Conservation (phyloP, 2,329 filamentous ascomycete species). For the Venturia carpophila region DNA sequence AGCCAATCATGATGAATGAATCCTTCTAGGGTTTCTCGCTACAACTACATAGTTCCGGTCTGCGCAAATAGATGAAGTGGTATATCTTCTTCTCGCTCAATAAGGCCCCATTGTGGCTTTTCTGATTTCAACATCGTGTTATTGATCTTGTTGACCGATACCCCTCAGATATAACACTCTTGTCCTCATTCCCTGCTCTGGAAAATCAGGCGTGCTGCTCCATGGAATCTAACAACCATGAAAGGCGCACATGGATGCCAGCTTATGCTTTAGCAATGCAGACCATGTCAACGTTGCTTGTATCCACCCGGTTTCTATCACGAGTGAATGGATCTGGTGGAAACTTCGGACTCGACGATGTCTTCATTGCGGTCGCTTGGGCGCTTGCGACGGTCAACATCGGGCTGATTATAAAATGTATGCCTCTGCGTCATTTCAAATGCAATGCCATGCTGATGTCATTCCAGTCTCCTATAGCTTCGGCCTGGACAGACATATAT, state of each 20-base stretch:
- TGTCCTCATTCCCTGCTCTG: background rate
- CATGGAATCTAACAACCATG: slow-evolving; percentile 9
- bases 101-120: background rate
- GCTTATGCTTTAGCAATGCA: slow-evolving; percentile 16
- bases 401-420: slow-evolving; percentile 3
- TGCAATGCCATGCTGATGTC: background rate
- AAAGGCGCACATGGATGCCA: slow-evolving; percentile 17
- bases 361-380: slow-evolving; percentile 18
- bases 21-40: background rate
- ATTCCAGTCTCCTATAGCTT: slow-evolving; percentile 22
- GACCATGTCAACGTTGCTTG: slow-evolving; percentile 14
- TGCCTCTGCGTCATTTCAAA: background rate
- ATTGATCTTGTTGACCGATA: background rate
- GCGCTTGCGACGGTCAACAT: slow-evolving; percentile 6
- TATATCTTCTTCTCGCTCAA: background rate
- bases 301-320: slow-evolving; percentile 14
- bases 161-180: background rate
- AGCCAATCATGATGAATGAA: background rate
- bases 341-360: slow-evolving; percentile 16
- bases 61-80: background rate
- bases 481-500: slow-evolving; percentile 31
- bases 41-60: background rate
- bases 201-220: background rate
- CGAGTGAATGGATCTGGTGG: background rate
- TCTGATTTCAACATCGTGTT: background rate